Evolutionary conservation across 208 protist genomes (phyloP).

Genomic region (Leishmania gerbilli): DNA sequence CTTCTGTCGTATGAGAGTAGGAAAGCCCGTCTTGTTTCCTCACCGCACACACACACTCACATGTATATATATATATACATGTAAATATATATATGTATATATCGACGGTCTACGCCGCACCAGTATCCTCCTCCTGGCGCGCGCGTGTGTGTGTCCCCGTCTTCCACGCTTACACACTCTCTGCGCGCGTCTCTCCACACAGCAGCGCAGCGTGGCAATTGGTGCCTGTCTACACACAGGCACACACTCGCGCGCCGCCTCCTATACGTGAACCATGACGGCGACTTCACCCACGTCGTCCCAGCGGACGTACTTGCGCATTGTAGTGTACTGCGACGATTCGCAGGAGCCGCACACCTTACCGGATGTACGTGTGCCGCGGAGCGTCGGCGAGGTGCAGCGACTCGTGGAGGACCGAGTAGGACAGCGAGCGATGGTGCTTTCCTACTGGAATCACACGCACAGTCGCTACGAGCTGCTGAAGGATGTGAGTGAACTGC

Average conservation of each 20-base stretch:
- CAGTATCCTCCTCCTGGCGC: not conserved
- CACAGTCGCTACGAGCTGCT: slow-evolving; percentile 49
- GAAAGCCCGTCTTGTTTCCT: not conserved
- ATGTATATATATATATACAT: not conserved
- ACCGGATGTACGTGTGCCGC: slow-evolving; percentile 21
- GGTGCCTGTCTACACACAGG: not conserved
- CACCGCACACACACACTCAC: not conserved
- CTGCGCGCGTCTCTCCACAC: not conserved
- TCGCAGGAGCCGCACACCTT: slow-evolving; percentile 18
- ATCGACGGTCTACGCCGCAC: not conserved
- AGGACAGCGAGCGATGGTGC: slow-evolving; percentile 29
- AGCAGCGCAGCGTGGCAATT: not conserved
- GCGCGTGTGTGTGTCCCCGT: not conserved
- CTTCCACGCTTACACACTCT: not conserved
- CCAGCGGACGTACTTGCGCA: slow-evolving; percentile 21
- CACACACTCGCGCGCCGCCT: not conserved
- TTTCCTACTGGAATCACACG: slow-evolving; percentile 65
- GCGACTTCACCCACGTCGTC: not conserved
- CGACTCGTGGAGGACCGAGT: slow-evolving; percentile 29
- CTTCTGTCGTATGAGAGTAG: not conserved
- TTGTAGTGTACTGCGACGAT: slow-evolving; percentile 47
- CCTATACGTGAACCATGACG: not conserved
- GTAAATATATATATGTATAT: not conserved
- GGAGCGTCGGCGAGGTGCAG: slow-evolving; percentile 24
- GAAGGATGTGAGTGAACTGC: slow-evolving; percentile 26